Evolutionary conservation across 176 grass and related monocot genomes (phyloP).

Genomic region (Phoenix dactylifera): DNA sequence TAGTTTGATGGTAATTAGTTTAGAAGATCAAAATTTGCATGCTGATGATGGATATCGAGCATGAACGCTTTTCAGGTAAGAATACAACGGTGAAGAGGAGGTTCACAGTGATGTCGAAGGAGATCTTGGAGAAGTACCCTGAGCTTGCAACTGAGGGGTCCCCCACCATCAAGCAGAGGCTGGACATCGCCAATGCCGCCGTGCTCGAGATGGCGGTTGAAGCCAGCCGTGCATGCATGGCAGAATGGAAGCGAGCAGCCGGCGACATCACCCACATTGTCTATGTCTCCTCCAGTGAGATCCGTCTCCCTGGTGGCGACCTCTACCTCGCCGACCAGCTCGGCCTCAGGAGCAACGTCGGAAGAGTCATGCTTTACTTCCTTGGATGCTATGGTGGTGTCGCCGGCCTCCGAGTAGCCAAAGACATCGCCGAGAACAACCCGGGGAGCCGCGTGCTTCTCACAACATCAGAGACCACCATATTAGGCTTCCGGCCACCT

Average conservation of each 20-base stretch:
- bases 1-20: too few relatives aligned
- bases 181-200: conserved; percentile 68
- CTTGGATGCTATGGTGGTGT: conserved; percentile 80
- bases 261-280: conserved; percentile 77
- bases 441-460: conserved; percentile 65
- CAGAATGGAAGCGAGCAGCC: conserved; percentile 50
- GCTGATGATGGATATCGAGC: too few relatives aligned
- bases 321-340: conserved; percentile 63
- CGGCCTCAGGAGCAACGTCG: conserved; percentile 40
- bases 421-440: conserved; percentile 95
- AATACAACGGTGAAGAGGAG: conserved; percentile 79
- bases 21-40: too few relatives aligned
- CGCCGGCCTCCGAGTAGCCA: conserved; percentile 68
- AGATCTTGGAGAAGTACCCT: conserved; percentile 65
- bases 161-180: conserved; percentile 61
- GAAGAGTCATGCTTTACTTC: conserved; percentile 66
- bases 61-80: conserved; percentile 33
- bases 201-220: conserved; percentile 62
- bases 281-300: conserved; percentile 79
- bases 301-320: conserved; percentile 75
- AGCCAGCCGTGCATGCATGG: conserved; percentile 43
- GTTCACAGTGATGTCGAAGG: conserved; percentile 81
- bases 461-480: conserved; percentile 72
- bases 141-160: conserved; percentile 61
- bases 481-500: conserved; percentile 73